phyloP scores from a whole-genome alignment of 106 monocot genomes.

The Hemerocallis citrina region DNA sequence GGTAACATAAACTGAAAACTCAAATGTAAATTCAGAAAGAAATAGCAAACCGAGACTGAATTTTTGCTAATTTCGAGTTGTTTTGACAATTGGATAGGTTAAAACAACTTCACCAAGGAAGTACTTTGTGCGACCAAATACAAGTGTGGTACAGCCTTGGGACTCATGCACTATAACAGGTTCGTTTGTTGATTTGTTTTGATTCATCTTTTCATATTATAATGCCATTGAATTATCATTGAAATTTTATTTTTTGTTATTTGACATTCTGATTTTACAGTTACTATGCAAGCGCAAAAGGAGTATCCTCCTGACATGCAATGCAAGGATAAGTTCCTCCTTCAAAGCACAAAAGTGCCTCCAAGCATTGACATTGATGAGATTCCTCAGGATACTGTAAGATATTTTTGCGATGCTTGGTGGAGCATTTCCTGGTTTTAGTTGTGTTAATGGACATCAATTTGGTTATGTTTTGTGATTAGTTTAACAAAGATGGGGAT shows the following conservation, averaged over 20 bases:
- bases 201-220: not conserved
- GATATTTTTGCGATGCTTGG: not conserved
- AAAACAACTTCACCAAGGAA: slow-evolving; percentile 92
- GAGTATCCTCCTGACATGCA: slow-evolving; percentile 68
- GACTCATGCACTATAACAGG: slow-evolving; percentile 69
- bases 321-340: slow-evolving; percentile 89
- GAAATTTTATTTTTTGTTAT: not conserved
- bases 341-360: slow-evolving; percentile 69
- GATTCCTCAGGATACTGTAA: slow-evolving; percentile 60
- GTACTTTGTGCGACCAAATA: slow-evolving; percentile 86
- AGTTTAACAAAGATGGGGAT: slow-evolving; percentile 8
- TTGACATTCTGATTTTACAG: slow-evolving; percentile 18
- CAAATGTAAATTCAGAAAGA: too few relatives aligned
- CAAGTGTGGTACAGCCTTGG: slow-evolving; percentile 71
- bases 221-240: not conserved
- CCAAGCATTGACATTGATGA: slow-evolving; percentile 63
- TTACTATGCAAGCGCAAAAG: slow-evolving; percentile 73
- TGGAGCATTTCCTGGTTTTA: not conserved
- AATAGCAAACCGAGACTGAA: too few relatives aligned
- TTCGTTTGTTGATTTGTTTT: slow-evolving; percentile 11
- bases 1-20: too few relatives aligned
- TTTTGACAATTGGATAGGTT: slow-evolving; percentile 39
- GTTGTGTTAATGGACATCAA: not conserved
- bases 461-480: not conserved
- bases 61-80: not conserved